These are phyloP conservation scores for Aspergillus neotritici DNA, from an alignment of 2,329 filamentous ascomycete species.

Conservation along the genomic window DNA sequence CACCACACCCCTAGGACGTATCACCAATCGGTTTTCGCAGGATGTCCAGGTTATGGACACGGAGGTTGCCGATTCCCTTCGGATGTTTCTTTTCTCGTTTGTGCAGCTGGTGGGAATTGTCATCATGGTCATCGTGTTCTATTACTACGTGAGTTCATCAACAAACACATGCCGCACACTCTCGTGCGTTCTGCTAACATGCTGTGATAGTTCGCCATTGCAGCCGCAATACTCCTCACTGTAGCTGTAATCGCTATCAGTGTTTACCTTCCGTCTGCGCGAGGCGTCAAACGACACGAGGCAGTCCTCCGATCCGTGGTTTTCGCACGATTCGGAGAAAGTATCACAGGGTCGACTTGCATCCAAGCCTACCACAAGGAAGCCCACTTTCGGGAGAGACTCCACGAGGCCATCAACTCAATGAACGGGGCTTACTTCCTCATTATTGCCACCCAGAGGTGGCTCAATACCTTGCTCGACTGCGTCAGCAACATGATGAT, in stretches of 20 bases:
- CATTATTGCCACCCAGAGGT: conserved; percentile 88
- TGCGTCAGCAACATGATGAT: conserved; percentile 76
- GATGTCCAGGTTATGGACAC: conserved; percentile 98
- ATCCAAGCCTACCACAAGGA: conserved; percentile 83
- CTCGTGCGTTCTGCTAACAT: too few relatives aligned
- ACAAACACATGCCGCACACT: too few relatives aligned
- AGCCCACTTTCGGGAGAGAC: conserved; percentile 62
- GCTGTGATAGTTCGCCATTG: too few relatives aligned
- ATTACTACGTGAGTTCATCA: conserved; percentile 58
- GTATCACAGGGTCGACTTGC: conserved; percentile 72
- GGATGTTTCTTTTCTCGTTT: conserved; percentile 86
- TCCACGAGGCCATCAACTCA: conserved; percentile 69
- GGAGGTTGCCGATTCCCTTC: conserved; percentile 76
- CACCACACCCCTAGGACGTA: conserved; percentile 88
- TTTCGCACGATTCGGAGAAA: conserved; percentile 82
- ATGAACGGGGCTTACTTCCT: conserved; percentile 92
- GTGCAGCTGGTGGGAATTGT: conserved; percentile 80
- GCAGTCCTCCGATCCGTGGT: conserved; percentile 60
- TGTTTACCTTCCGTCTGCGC: too few relatives aligned
- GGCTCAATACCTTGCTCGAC: conserved; percentile 78
- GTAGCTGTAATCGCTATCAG: too few relatives aligned
- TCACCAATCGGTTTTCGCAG: conserved; percentile 92
- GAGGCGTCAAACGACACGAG: conserved; percentile 34
- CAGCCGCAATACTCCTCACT: too few relatives aligned
- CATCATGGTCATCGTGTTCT: conserved; percentile 87